A percentile compares a stretch with the other conserved stretches of the same genome.
phyloP scores from a whole-genome alignment of 108 stramenopile species.

The Fragilaria radians region DNA sequence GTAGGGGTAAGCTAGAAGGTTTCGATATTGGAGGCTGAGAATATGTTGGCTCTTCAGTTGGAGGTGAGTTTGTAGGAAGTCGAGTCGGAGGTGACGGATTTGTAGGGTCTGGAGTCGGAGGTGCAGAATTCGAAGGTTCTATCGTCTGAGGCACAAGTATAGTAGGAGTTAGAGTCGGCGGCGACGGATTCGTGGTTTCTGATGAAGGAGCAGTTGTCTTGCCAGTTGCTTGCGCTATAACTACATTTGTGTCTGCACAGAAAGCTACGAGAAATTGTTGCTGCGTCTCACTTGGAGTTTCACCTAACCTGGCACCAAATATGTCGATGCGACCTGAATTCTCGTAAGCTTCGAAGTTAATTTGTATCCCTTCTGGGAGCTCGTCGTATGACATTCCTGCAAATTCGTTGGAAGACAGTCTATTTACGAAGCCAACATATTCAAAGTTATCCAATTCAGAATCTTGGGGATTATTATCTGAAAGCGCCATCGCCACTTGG shows the following conservation, averaged over 20 bases:
- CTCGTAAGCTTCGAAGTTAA: constrained; percentile 9
- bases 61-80: background rate
- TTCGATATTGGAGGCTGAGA: background rate
- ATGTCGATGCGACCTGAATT: constrained; percentile 14
- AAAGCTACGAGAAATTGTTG: constrained; percentile 8
- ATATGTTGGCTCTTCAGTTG: background rate
- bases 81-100: background rate
- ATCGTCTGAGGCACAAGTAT: too few relatives aligned
- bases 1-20: too few relatives aligned
- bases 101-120: background rate
- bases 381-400: constrained; percentile 4
- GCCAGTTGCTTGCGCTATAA: background rate
- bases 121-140: background rate
- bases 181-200: background rate
- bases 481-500: constrained; percentile 12
- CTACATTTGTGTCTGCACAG: constrained; percentile 16
- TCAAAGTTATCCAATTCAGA: constrained; percentile 18
- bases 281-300: constrained; percentile 17
- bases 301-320: constrained; percentile 18
- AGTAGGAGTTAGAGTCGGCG: background rate
- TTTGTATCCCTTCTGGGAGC: constrained; percentile 11
- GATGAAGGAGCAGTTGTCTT: background rate
- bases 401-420: constrained; percentile 18
- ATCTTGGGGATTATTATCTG: constrained; percentile 23
- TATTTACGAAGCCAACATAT: constrained; percentile 35